These are phyloP conservation scores for Exutisphaerella laricina DNA, from an alignment of 2,329 filamentous ascomycete species.

Conservation along the genomic window DNA sequence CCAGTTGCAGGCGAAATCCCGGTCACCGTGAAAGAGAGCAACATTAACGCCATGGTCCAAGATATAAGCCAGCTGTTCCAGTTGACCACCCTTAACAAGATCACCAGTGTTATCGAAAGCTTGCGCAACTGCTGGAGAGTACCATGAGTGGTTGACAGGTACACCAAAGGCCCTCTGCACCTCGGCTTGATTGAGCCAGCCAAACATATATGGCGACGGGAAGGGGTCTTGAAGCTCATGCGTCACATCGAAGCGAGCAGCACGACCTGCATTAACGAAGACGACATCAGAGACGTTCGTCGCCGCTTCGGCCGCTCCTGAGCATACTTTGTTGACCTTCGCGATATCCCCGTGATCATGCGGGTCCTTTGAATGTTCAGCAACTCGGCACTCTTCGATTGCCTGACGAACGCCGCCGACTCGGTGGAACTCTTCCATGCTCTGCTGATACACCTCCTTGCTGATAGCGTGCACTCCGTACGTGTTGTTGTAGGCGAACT, in stretches of 20 bases:
- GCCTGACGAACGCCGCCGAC: constrained; percentile 51
- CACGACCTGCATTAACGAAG: constrained; percentile 39
- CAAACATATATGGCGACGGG: constrained; percentile 46
- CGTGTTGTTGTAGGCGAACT: constrained; percentile 51
- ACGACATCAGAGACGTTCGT: constrained; percentile 42
- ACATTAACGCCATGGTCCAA: constrained; percentile 48
- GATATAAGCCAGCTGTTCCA: constrained; percentile 38
- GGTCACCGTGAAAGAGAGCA: constrained; percentile 64
- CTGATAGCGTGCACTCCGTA: constrained; percentile 53
- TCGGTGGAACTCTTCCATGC: constrained; percentile 42
- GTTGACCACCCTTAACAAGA: constrained; percentile 29
- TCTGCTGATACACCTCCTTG: constrained; percentile 35
- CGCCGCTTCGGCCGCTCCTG: constrained; percentile 35
- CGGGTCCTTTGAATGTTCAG: constrained; percentile 47
- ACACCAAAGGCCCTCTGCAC: constrained; percentile 56
- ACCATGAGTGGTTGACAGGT: constrained; percentile 35
- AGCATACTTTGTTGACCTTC: constrained; percentile 29
- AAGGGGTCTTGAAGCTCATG: constrained; percentile 29
- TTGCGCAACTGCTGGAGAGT: constrained; percentile 39
- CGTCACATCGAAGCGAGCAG: constrained; percentile 55
- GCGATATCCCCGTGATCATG: constrained; percentile 41
- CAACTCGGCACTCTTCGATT: constrained; percentile 47
- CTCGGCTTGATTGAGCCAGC: constrained; percentile 53
- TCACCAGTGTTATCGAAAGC: constrained; percentile 40
- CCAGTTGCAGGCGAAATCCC: constrained; percentile 53